phyloP scores from a whole-genome alignment of 2,329 filamentous ascomycete genomes.

The Monilinia aucupariae region DNA sequence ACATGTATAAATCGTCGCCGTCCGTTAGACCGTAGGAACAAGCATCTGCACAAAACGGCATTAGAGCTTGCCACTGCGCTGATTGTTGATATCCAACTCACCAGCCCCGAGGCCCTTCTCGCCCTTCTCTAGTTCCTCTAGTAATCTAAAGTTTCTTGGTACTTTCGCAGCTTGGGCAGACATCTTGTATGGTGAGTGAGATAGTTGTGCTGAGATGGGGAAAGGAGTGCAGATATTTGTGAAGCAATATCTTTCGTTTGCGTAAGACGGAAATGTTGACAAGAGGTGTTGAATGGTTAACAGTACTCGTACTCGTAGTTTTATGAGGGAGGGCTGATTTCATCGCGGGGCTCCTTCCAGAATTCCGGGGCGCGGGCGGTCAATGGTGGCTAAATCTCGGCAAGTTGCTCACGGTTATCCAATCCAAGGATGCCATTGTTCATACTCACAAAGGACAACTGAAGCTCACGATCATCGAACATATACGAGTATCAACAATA shows the following conservation, averaged over 20 bases:
- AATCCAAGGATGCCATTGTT: background rate
- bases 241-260: background rate
- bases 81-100: conserved; percentile 38
- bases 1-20: conserved; percentile 92
- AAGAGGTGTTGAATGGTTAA: background rate
- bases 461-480: background rate
- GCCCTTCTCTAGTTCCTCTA: conserved; percentile 97
- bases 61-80: background rate
- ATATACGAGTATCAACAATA: background rate
- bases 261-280: background rate
- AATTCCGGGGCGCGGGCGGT: conserved; percentile 16
- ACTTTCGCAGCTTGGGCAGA: conserved; percentile 56
- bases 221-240: background rate
- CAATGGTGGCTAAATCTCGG: conserved; percentile 14
- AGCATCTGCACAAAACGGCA: conserved; percentile 57
- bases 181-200: conserved; percentile 26
- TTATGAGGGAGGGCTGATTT: background rate
- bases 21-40: conserved; percentile 96
- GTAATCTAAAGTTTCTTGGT: conserved; percentile 89
- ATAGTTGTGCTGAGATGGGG: background rate
- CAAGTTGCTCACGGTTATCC: background rate
- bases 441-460: conserved; percentile 12
- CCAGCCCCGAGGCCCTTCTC: conserved; percentile 95
- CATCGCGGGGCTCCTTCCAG: conserved; percentile 8
- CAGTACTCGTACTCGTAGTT: conserved; percentile 3